Evolutionary conservation across 129 eudicot species (phyloP).

Genomic region (Oenanthe sinensis): DNA sequence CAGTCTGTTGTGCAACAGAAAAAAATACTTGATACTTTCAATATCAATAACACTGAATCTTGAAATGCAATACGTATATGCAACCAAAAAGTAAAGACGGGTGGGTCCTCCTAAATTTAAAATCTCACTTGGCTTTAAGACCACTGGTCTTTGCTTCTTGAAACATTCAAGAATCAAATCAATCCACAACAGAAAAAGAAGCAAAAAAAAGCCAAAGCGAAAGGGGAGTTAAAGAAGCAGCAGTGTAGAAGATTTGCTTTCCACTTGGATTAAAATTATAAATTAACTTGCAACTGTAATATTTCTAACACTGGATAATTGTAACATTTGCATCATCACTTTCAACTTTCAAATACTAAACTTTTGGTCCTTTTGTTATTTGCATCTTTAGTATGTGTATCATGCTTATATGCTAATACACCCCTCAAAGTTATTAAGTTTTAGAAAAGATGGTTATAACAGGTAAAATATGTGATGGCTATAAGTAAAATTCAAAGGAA

Average conservation of each 20-base stretch:
- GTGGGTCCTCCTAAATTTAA: conserved; percentile 3
- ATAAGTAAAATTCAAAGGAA: conserved; percentile 20
- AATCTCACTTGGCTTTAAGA: conserved; percentile 34
- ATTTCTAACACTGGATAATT: not conserved
- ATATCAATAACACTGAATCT: not conserved
- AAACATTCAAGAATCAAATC: conserved; percentile 46
- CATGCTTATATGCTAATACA: not conserved
- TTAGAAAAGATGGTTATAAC: no score
- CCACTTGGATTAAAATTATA: conserved; percentile 6
- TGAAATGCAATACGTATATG: conserved; percentile 14
- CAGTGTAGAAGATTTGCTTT: conserved; percentile 15
- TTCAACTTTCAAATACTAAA: not conserved
- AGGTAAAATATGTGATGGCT: no score
- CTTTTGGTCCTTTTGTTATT: no score
- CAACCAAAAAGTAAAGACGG: conserved; percentile 6
- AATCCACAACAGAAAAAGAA: conserved; percentile 10
- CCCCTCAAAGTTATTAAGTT: no score
- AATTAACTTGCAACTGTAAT: not conserved
- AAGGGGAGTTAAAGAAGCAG: conserved; percentile 21
- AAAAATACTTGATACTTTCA: not conserved
- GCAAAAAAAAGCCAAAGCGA: conserved; percentile 17
- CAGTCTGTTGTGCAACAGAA: not conserved
- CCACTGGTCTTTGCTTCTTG: conserved; percentile 47
- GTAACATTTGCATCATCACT: not conserved
- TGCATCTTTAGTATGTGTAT: not conserved